phyloP scores from a whole-genome alignment of 208 protist species.

The Tetramitus jugosus region DNA sequence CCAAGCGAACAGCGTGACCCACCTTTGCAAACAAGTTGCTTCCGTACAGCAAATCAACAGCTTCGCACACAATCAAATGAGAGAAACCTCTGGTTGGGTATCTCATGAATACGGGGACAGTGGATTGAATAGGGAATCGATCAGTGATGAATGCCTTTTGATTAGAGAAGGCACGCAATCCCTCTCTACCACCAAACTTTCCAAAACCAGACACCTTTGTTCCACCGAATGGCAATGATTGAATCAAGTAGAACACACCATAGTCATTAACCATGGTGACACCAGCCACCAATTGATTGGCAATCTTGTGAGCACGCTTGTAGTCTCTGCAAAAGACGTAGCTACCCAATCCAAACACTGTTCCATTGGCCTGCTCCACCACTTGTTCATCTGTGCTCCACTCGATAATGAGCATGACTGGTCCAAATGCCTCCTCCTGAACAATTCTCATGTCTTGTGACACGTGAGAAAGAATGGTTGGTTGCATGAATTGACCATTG shows the following conservation, averaged over 20 bases:
- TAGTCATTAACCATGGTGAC: slow-evolving; percentile 21
- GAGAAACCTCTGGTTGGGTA: not conserved
- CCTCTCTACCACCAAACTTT: slow-evolving; percentile 81
- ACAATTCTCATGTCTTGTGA: slow-evolving; percentile 71
- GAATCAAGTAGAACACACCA: slow-evolving; percentile 84
- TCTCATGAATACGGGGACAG: not conserved
- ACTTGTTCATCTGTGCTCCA: slow-evolving; percentile 70
- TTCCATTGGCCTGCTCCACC: slow-evolving; percentile 69
- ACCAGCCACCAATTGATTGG: slow-evolving; percentile 26
- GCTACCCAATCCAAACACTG: slow-evolving; percentile 73
- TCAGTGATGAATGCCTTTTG: slow-evolving; percentile 47
- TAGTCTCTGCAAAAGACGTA: slow-evolving; percentile 70
- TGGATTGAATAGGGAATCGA: slow-evolving; percentile 5
- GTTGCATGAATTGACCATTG: slow-evolving; percentile 65
- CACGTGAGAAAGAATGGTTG: slow-evolving; percentile 78
- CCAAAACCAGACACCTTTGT: slow-evolving; percentile 88
- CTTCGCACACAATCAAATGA: not conserved
- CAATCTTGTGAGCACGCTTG: slow-evolving; percentile 64
- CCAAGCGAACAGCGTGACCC: too few species aligned
- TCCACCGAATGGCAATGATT: slow-evolving; percentile 88
- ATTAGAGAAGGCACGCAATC: slow-evolving; percentile 76
- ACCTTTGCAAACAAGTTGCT: too few species aligned
- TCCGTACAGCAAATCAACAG: slow-evolving; percentile 12
- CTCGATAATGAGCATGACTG: slow-evolving; percentile 74
- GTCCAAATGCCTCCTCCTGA: slow-evolving; percentile 85